Evolutionary conservation across 2,329 filamentous ascomycete species (phyloP).

Genomic region (Colletotrichum lini): DNA sequence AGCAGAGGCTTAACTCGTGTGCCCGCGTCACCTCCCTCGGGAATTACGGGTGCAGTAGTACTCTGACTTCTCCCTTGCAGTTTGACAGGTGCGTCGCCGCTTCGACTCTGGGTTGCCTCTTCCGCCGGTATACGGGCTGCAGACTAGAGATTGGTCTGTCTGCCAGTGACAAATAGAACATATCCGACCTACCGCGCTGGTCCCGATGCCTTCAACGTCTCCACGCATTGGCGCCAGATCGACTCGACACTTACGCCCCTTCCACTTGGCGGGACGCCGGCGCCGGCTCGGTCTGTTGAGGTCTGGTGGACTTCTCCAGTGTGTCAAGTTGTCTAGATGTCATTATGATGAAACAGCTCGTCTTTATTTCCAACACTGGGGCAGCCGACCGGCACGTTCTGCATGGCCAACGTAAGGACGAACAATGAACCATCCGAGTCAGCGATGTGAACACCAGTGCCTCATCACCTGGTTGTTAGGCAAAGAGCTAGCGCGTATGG

Average conservation of each 20-base stretch:
- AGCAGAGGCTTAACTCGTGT: constrained; percentile 29
- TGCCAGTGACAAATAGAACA: constrained; percentile 30
- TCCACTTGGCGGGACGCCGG: constrained; percentile 30
- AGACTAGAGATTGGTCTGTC: neutral
- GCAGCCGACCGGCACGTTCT: neutral
- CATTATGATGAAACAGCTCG: constrained; percentile 24
- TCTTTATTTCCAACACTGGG: neutral
- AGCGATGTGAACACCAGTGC: neutral
- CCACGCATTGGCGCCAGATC: constrained; percentile 32
- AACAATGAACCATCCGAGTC: too few relatives aligned
- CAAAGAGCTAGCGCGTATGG: neutral
- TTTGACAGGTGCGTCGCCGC: constrained; percentile 17
- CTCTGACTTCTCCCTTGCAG: constrained; percentile 4
- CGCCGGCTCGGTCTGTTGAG: constrained; percentile 19
- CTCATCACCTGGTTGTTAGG: neutral
- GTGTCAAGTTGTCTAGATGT: constrained; percentile 9
- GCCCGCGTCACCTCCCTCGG: constrained; percentile 26
- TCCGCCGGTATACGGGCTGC: neutral
- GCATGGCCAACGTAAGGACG: too few relatives aligned
- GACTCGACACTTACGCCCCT: constrained; percentile 15
- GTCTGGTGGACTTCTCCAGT: neutral
- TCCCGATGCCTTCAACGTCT: neutral
- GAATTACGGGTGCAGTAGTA: neutral
- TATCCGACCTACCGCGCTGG: neutral
- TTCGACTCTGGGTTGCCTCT: constrained; percentile 9